phyloP scores from a whole-genome alignment of 306 rosid genomes.

The Acacia confusa region DNA sequence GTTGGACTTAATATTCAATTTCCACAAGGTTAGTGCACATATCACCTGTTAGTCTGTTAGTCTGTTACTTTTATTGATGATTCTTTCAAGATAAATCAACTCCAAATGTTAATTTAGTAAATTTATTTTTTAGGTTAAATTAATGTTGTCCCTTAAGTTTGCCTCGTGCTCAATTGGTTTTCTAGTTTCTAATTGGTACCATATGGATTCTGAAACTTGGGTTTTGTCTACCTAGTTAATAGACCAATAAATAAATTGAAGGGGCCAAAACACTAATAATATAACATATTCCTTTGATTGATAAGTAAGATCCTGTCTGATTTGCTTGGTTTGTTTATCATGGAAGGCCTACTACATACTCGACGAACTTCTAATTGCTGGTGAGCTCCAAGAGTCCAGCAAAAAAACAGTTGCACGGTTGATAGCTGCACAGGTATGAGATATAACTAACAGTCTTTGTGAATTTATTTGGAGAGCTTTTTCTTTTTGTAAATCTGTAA shows the following conservation, averaged over 20 bases:
- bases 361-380: slow-evolving; percentile 89
- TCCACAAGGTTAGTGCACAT: slow-evolving; percentile 71
- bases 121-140: not conserved
- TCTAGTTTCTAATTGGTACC: not conserved
- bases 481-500: slow-evolving; percentile 3
- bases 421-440: slow-evolving; percentile 93
- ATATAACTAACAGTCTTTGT: slow-evolving; percentile 1
- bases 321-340: slow-evolving; percentile 22
- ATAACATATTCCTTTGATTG: not conserved
- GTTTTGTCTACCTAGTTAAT: not conserved
- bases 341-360: slow-evolving; percentile 85
- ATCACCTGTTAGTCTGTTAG: not conserved
- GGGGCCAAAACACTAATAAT: not conserved
- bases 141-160: not conserved
- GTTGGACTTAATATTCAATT: slow-evolving; percentile 83
- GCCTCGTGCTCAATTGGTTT: not conserved
- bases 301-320: slow-evolving; percentile 23
- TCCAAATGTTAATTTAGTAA: not conserved
- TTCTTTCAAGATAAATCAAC: slow-evolving; percentile 14
- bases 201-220: not conserved
- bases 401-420: slow-evolving; percentile 86
- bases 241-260: not conserved
- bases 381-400: slow-evolving; percentile 97
- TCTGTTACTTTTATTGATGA: not conserved
- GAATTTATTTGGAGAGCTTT: not conserved